Base-by-base conservation (phyloP, 108 stramenopile species). In the Pseudonitzschia delicatissima region DNA sequence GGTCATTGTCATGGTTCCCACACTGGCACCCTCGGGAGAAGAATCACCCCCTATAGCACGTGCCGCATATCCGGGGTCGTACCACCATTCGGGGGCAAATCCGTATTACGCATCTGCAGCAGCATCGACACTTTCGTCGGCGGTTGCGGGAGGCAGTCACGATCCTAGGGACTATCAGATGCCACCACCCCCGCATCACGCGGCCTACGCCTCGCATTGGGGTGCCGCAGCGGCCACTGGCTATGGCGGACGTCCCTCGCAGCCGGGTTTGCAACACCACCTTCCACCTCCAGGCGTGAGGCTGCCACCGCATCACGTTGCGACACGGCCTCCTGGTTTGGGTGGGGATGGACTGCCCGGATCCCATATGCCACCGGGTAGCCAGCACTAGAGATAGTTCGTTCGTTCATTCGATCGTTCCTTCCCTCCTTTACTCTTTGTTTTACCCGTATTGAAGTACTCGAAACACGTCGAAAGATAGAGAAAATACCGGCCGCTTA, bases 1-100 rank as follows among this genome's bases (percentile, higher is more conserved):
- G 67, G 72, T 82, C 12, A 45, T 82, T 15, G 80, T 82, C 12
- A 73, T 82, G 76, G 76, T 82, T 33, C 80, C 80, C 20, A 73
- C 76, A 9, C 48, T 82, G 23, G 45, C 71, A 28, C 76, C 72
- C 15, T 44, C 62, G 8, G 70, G 53, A 71, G 82, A 62, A 45
- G 78, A 53, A 59, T 66, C 48, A 66, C 80, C 57, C 55, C 77
- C 67, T 5, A 55, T 76, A 8, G 74, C 74, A 17, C 62, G 68
- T 6, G 74, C 74, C 15, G 23, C 60, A 7, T 76, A 76, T 58
- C 68, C 74, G 2, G 11, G 48, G 5, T 0, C 28, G 28, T 68
- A 68, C 42, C 62, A 72, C 40, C 71, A 64, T 21, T 33, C 34
- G n/a, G 27, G 51, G 37, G 27, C 29, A 32, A 21, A 57, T 3